A percentile compares a stretch with the other conserved stretches of the same genome.
Conservation (phyloP, 1,284 basidiomycete genomes). For the Neotropicomus parvogracilis region DNA sequence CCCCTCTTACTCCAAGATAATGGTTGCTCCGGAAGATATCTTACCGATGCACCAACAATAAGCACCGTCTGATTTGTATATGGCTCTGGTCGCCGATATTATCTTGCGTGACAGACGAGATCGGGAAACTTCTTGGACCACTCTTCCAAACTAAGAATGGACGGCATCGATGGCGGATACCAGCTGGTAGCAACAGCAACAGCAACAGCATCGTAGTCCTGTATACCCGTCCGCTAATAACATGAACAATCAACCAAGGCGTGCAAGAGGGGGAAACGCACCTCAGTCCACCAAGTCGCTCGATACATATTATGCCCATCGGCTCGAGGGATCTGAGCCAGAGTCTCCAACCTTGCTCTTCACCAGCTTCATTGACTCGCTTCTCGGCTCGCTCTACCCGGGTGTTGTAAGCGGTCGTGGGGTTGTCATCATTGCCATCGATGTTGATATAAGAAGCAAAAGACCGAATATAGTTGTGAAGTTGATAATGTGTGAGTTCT, state of each 20-base stretch:
- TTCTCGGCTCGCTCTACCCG: constrained; percentile 47
- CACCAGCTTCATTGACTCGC: constrained; percentile 27
- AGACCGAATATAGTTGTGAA: constrained; percentile 31
- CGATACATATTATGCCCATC: constrained; percentile 30
- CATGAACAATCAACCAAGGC: not conserved
- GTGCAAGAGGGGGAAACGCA: not conserved
- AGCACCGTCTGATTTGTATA: constrained; percentile 42
- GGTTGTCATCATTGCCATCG: constrained; percentile 42
- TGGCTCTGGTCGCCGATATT: constrained; percentile 42
- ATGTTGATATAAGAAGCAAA: constrained; percentile 41
- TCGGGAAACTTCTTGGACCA: constrained; percentile 40
- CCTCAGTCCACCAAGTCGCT: constrained; percentile 22
- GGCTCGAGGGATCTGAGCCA: constrained; percentile 35
- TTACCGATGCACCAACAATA: constrained; percentile 40
- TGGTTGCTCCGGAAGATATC: no score
- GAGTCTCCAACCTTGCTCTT: constrained; percentile 39
- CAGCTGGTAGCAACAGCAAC: constrained; percentile 15
- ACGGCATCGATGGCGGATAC: constrained; percentile 17
- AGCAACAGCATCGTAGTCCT: constrained; percentile 23
- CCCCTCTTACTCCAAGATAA: no score
- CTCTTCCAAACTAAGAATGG: constrained; percentile 13
- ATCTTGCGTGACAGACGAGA: constrained; percentile 40
- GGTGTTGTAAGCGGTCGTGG: constrained; percentile 44
- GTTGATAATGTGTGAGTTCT: constrained; percentile 24
- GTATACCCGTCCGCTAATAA: not conserved